phyloP scores from a whole-genome alignment of 2,329 filamentous ascomycete species.

The Myriosclerotinia curreyana region DNA sequence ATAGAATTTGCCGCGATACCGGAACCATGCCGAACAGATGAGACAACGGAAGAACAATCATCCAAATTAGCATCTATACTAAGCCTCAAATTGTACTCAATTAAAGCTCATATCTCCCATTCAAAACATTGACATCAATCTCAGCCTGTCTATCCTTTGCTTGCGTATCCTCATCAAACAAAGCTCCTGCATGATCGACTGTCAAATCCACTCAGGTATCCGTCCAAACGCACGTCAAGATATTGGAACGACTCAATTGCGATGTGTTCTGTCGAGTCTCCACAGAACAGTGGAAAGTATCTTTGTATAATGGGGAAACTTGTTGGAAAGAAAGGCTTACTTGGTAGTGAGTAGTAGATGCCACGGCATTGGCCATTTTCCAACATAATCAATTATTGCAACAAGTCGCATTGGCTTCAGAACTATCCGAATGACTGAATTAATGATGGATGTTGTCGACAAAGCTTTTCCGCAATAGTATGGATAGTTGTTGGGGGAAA shows the following conservation, averaged over 20 bases:
- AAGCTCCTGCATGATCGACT: conserved; percentile 12
- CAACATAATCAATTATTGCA: not conserved
- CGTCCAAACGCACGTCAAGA: not conserved
- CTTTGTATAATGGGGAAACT: not conserved
- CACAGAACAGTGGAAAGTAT: too few species aligned
- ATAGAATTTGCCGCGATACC: not conserved
- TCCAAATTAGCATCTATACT: not conserved
- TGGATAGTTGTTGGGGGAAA: too few species aligned
- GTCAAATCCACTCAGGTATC: conserved; percentile 21
- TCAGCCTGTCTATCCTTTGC: conserved; percentile 23
- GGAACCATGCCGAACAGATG: fast-evolving
- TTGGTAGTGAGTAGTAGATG: not conserved
- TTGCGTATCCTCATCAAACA: conserved; percentile 20
- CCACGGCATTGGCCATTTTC: not conserved
- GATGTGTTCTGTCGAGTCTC: not conserved
- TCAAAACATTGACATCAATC: conserved; percentile 16
- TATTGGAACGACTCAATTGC: not conserved
- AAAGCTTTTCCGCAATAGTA: too few species aligned
- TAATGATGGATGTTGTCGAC: not conserved
- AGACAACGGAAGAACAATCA: not conserved
- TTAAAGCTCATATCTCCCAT: not conserved
- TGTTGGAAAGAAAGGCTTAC: not conserved
- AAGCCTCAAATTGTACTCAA: too few species aligned
- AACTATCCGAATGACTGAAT: not conserved
- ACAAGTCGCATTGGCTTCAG: not conserved